phyloP scores from a whole-genome alignment of 2,329 filamentous ascomycete species.

The Exophiala alcalophila region DNA sequence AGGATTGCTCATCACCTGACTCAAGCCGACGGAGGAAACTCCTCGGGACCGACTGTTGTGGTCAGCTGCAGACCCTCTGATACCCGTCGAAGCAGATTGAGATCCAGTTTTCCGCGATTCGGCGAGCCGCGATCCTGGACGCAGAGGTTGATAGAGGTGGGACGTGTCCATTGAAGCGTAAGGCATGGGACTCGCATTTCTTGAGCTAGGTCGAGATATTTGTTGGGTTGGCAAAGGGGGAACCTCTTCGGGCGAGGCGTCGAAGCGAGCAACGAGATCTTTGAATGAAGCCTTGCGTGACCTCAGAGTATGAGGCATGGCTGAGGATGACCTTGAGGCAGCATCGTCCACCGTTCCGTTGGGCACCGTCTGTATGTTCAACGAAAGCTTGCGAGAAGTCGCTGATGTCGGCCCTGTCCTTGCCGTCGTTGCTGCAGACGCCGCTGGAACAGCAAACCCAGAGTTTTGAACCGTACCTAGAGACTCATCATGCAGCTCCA shows the following conservation, averaged over 20 bases:
- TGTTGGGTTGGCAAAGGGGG: conserved; percentile 42
- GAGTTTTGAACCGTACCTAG: conserved; percentile 14
- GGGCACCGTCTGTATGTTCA: conserved; percentile 17
- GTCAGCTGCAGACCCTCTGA: background rate
- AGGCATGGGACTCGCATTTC: conserved; percentile 37
- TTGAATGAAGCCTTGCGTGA: conserved; percentile 66
- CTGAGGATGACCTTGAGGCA: conserved; percentile 10
- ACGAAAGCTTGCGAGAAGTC: conserved; percentile 11
- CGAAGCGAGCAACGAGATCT: conserved; percentile 76
- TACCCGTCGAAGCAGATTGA: too few species aligned
- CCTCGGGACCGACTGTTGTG: conserved; percentile 1
- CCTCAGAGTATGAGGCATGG: conserved; percentile 15
- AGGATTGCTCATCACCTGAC: conserved; percentile 9
- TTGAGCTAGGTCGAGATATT: conserved; percentile 35
- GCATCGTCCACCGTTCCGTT: conserved; percentile 12
- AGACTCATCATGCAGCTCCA: conserved; percentile 8
- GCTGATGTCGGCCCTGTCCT: conserved; percentile 7
- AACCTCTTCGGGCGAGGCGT: conserved; percentile 51
- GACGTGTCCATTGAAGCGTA: conserved; percentile 13
- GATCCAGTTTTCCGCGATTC: too few species aligned
- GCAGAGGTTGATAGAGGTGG: conserved; percentile 11
- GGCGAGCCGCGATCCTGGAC: conserved; percentile 5
- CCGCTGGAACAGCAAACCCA: conserved; percentile 18
- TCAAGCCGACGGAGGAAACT: conserved; percentile 5
- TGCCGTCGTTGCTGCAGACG: conserved; percentile 10